Base-by-base conservation (phyloP, 1,284 basidiomycete species). In the Ustilago esculenta region DNA sequence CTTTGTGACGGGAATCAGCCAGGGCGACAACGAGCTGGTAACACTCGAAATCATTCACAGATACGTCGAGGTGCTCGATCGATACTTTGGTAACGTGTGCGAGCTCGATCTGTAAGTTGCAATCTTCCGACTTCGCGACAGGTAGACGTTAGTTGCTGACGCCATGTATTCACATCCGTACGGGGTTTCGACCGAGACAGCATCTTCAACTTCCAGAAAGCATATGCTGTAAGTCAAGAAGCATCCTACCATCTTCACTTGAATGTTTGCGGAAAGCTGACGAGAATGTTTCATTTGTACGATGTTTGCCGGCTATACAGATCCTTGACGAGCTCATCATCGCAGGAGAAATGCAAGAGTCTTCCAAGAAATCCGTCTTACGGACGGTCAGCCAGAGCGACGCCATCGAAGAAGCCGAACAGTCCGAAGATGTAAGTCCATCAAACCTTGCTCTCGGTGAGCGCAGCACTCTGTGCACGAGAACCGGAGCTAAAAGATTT, bases 51-150 rank as follows among this genome's bases (percentile, higher is more conserved):
- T 98, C 72, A 94, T 98, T 52, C 96, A 99, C 83, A 89, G 96
- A 80, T 99, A 96, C 78, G 96, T 99, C 61, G 96, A 99, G 82
- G 92, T 98, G n/a, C 84, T 99, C 55, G 96, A 99, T 83, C 87
- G 95, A 45, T 98, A 98, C 84, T 99, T 99, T 85, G 96, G 96
- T 52, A 99, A 98, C 44, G 80, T 81, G n/a, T 81, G 80, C 73
- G 80, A 81, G 60, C 61, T 81, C 15, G 80, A 81, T 47, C 68
- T 81, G n/a, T n/a, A n/a, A n/a, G n/a, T n/a, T n/a, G n/a, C n/a
- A n/a, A n/a, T n/a, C n/a, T n/a, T n/a, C n/a, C n/a, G n/a, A n/a
- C n/a, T n/a, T 55, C 67, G 42, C 37, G 71, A n/a, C n/a, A n/a
- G n/a, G 14, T 17, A 34, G 17, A 17, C 33, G 33, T 34, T 14